Evolutionary conservation across 805 yeast species (phyloP).

Genomic region (Yarrowia sp.): DNA sequence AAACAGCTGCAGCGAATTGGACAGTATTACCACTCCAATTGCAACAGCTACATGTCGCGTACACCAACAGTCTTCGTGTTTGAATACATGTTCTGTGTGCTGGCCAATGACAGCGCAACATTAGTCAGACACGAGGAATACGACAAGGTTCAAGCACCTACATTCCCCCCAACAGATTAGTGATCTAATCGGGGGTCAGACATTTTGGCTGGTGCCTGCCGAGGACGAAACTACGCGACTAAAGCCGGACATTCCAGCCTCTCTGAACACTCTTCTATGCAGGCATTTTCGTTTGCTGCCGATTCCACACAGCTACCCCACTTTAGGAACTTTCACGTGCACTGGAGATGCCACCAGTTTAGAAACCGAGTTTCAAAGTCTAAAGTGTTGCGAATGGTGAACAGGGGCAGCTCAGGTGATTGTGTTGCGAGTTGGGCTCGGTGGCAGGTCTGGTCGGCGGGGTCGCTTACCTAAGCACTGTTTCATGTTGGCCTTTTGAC

Average conservation of each 20-base stretch:
- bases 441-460: background rate
- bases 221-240: background rate
- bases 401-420: background rate
- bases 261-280: background rate
- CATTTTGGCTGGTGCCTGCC: background rate
- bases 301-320: conserved; percentile 5
- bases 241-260: background rate
- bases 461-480: background rate
- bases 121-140: conserved; percentile 24
- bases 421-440: background rate
- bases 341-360: background rate
- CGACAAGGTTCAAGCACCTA: conserved; percentile 5
- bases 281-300: background rate
- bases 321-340: conserved; percentile 20
- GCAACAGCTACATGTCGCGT: background rate
- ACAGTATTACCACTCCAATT: background rate
- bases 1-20: background rate
- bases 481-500: background rate
- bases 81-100: conserved; percentile 31
- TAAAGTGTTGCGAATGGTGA: background rate
- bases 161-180: conserved; percentile 7
- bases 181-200: background rate
- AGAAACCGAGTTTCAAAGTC: conserved; percentile 28
- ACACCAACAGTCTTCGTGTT: background rate
- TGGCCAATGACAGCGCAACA: conserved; percentile 48